Evolutionary conservation across 2,329 filamentous ascomycete species (phyloP).

Genomic region (Fusarium paranaense): DNA sequence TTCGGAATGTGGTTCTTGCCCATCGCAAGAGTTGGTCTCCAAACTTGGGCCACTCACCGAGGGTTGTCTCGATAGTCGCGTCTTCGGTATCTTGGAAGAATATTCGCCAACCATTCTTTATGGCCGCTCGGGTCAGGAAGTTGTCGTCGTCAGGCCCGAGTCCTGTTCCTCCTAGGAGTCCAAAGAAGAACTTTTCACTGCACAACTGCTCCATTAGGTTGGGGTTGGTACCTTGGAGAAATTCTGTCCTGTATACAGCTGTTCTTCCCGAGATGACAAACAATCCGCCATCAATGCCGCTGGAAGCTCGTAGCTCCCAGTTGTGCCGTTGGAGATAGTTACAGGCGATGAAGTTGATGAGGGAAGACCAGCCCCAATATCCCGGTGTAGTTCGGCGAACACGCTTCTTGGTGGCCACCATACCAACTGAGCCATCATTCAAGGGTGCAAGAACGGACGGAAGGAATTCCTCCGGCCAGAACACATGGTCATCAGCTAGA

Average conservation of each 20-base stretch:
- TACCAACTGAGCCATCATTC: constrained; percentile 59
- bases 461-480: constrained; percentile 60
- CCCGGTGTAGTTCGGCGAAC: constrained; percentile 54
- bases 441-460: constrained; percentile 56
- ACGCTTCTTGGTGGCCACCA: constrained; percentile 68
- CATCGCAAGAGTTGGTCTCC: constrained; percentile 65
- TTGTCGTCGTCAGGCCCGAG: constrained; percentile 70
- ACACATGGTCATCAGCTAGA: constrained; percentile 65
- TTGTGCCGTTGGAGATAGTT: constrained; percentile 72
- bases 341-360: constrained; percentile 68
- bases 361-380: constrained; percentile 42
- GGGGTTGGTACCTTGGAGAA: constrained; percentile 57
- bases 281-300: constrained; percentile 68
- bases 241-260: constrained; percentile 60
- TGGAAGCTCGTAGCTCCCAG: constrained; percentile 68
- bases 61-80: constrained; percentile 61
- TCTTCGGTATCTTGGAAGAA: constrained; percentile 64
- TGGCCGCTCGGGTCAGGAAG: constrained; percentile 66
- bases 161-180: constrained; percentile 48
- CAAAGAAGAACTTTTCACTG: constrained; percentile 63
- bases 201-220: constrained; percentile 58
- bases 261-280: constrained; percentile 70
- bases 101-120: constrained; percentile 63
- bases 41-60: constrained; percentile 65
- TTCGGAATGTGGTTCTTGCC: constrained; percentile 69